Evolutionary conservation across 352 stramenopile species (phyloP).

Genomic region (Pythium rhizo-oryzae): DNA sequence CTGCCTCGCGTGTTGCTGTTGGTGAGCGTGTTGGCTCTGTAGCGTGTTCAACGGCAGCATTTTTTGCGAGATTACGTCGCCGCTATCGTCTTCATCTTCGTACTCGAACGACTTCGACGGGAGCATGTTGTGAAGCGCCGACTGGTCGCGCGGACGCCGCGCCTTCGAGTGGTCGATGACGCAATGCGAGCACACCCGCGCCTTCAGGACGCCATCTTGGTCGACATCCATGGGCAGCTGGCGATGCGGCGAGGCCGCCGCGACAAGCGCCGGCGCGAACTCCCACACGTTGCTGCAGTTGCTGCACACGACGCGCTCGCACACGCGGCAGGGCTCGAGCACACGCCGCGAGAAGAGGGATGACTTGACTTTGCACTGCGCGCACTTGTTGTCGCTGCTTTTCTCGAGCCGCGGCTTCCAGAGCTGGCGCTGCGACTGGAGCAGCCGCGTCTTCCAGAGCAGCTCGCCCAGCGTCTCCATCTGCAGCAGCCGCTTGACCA

Average conservation of each 20-base stretch:
- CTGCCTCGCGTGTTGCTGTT: background rate
- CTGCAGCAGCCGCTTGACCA: slow-evolving; percentile 25
- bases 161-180: slow-evolving; percentile 24
- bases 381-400: slow-evolving; percentile 18
- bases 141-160: slow-evolving; percentile 10
- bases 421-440: slow-evolving; percentile 15
- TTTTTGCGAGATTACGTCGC: background rate
- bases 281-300: slow-evolving; percentile 22
- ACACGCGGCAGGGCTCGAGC: slow-evolving; percentile 20
- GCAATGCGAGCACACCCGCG: slow-evolving; percentile 24
- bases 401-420: slow-evolving; percentile 12
- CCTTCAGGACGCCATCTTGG: slow-evolving; percentile 5
- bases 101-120: slow-evolving; percentile 5
- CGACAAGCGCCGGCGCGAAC: slow-evolving; percentile 13
- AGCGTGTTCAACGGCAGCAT: background rate
- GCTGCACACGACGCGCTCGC: slow-evolving; percentile 24
- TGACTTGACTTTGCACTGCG: slow-evolving; percentile 15
- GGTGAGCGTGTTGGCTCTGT: slow-evolving; percentile 3
- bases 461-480: slow-evolving; percentile 22
- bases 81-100: slow-evolving; percentile 14
- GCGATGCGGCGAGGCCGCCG: background rate
- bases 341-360: slow-evolving; percentile 15
- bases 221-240: slow-evolving; percentile 3
- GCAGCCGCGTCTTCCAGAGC: slow-evolving; percentile 25
- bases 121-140: background rate